Evolutionary conservation across 768 basidiomycete species (phyloP).

Genomic region (Galerina sulciceps): DNA sequence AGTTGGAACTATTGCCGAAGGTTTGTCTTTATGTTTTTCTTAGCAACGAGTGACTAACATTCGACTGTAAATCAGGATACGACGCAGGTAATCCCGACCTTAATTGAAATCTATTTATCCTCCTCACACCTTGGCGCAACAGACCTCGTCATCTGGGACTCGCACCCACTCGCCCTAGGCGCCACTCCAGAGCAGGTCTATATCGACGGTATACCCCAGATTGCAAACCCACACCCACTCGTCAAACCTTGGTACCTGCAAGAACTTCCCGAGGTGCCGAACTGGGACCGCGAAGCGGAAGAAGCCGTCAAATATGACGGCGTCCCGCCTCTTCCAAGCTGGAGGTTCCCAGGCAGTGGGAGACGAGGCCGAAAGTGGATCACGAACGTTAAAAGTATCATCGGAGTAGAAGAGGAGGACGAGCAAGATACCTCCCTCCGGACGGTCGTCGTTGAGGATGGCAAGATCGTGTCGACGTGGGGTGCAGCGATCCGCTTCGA

Average conservation of each 20-base stretch:
- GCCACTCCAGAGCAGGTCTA: slow-evolving; percentile 83
- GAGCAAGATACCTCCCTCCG: slow-evolving; percentile 24
- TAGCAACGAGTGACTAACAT: slow-evolving; percentile 3
- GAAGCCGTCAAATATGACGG: slow-evolving; percentile 66
- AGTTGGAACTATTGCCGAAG: slow-evolving; percentile 62
- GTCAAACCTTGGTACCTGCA: slow-evolving; percentile 56
- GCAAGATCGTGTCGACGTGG: slow-evolving; percentile 51
- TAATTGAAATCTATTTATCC: background rate
- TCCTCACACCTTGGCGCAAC: background rate
- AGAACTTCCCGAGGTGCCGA: slow-evolving; percentile 52
- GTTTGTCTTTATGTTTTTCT: slow-evolving; percentile 27
- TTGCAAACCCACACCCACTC: slow-evolving; percentile 34
- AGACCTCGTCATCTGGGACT: slow-evolving; percentile 70
- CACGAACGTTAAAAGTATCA: slow-evolving; percentile 50
- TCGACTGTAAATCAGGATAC: slow-evolving; percentile 46
- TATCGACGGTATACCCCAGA: slow-evolving; percentile 82
- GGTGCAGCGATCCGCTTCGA: slow-evolving; percentile 24
- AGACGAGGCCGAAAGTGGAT: slow-evolving; percentile 51
- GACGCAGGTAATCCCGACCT: slow-evolving; percentile 54
- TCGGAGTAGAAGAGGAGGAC: slow-evolving; percentile 20
- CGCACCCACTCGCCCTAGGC: slow-evolving; percentile 77
- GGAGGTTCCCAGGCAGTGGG: slow-evolving; percentile 7
- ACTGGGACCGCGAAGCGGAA: slow-evolving; percentile 63
- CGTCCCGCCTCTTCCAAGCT: slow-evolving; percentile 64
- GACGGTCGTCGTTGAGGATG: slow-evolving; percentile 55